Conservation (phyloP, 768 basidiomycete species). For the Terana coerulea region DNA sequence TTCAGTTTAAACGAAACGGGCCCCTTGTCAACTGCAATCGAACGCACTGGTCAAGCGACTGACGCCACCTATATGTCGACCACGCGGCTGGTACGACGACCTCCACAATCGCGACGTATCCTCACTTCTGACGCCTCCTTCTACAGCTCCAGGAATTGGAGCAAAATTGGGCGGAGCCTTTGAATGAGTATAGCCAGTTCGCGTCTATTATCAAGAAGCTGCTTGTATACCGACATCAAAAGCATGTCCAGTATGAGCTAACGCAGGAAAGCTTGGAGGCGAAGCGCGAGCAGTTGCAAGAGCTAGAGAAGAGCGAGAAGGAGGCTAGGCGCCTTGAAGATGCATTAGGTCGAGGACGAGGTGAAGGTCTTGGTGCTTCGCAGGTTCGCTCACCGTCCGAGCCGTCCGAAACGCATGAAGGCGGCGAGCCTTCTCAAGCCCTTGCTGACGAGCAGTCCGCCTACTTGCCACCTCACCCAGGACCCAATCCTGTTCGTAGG, state of each 20-base stretch:
- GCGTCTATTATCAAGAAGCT: slow-evolving; percentile 92
- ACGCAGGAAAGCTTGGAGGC: slow-evolving; percentile 86
- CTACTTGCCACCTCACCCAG: slow-evolving; percentile 76
- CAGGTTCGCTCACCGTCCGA: slow-evolving; percentile 24
- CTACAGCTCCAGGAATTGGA: slow-evolving; percentile 88
- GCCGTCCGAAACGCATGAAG: too few species aligned
- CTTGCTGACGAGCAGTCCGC: slow-evolving; percentile 38
- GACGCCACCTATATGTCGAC: slow-evolving; percentile 94
- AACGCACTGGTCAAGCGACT: slow-evolving; percentile 95
- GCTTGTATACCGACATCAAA: slow-evolving; percentile 93
- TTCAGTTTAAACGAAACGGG: slow-evolving; percentile 86
- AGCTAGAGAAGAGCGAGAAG: slow-evolving; percentile 87
- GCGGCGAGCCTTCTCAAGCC: too few species aligned
- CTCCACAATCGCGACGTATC: too few species aligned
- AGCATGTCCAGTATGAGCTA: slow-evolving; percentile 97
- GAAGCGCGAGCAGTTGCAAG: slow-evolving; percentile 81
- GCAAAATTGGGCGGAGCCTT: slow-evolving; percentile 91
- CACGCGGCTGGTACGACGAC: slow-evolving; percentile 71
- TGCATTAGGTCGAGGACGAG: slow-evolving; percentile 48
- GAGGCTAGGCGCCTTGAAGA: slow-evolving; percentile 89
- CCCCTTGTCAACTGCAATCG: slow-evolving; percentile 75
- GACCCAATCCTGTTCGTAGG: slow-evolving; percentile 61
- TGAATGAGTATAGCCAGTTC: slow-evolving; percentile 95
- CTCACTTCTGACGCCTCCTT: too few species aligned
- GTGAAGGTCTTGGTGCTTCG: slow-evolving; percentile 17